These are phyloP conservation scores for Penicillium glabrum DNA, from an alignment of 2,329 filamentous ascomycete genomes.

Conservation along the genomic window DNA sequence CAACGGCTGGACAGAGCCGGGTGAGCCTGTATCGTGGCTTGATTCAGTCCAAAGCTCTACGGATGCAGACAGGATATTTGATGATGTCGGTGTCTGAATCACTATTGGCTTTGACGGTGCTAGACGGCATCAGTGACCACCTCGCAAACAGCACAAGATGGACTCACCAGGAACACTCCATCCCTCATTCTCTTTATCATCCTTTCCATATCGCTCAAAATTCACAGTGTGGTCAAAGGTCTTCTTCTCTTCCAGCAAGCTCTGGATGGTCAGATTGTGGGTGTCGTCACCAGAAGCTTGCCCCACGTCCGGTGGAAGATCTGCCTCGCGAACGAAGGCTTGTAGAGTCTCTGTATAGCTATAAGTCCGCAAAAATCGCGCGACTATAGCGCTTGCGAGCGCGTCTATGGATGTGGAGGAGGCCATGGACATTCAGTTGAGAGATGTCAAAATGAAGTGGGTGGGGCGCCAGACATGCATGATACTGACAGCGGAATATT, in stretches of 20 bases:
- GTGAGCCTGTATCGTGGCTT: slow-evolving; percentile 5
- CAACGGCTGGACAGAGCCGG: slow-evolving; percentile 15
- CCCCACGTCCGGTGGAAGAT: slow-evolving; percentile 53
- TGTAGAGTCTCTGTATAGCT: slow-evolving; percentile 53
- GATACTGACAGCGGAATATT: background rate
- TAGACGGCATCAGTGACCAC: slow-evolving; percentile 22
- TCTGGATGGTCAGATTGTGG: slow-evolving; percentile 56
- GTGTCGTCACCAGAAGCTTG: slow-evolving; percentile 28
- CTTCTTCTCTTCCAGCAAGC: slow-evolving; percentile 61
- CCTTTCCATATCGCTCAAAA: slow-evolving; percentile 56
- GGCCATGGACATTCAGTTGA: slow-evolving; percentile 9
- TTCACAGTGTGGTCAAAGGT: slow-evolving; percentile 55
- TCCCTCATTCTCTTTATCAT: slow-evolving; percentile 39
- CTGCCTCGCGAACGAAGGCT: slow-evolving; percentile 59
- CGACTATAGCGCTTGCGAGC: slow-evolving; percentile 39
- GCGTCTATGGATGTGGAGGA: slow-evolving; percentile 18
- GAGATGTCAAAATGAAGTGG: background rate
- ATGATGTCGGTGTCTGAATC: slow-evolving; percentile 45
- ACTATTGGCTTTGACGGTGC: slow-evolving; percentile 48
- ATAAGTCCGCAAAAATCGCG: slow-evolving; percentile 45
- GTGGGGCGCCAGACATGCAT: background rate
- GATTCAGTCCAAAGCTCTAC: slow-evolving; percentile 38
- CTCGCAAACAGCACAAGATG: background rate
- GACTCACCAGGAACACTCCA: slow-evolving; percentile 51
- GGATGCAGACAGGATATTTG: slow-evolving; percentile 57